These are phyloP conservation scores for Clonostachys rosea DNA, from an alignment of 2,329 filamentous ascomycete species.

Conservation along the genomic window DNA sequence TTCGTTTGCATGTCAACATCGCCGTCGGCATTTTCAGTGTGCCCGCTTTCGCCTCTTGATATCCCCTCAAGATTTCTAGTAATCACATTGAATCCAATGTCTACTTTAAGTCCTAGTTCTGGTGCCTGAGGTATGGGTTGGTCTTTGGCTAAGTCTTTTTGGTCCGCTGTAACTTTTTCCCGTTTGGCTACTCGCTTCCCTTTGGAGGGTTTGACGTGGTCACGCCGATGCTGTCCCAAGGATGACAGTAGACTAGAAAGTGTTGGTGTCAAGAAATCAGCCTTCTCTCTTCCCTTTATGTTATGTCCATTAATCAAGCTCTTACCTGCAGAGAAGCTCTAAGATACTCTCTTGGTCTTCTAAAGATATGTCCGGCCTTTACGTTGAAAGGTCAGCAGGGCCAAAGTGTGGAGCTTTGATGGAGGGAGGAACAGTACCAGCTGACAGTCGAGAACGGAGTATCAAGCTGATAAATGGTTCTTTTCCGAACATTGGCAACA, in stretches of 20 bases:
- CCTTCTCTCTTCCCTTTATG: neutral
- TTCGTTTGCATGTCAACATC: neutral
- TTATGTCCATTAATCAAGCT: neutral
- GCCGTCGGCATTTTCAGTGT: neutral
- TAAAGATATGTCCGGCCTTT: constrained; percentile 55
- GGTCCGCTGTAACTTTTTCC: constrained; percentile 22
- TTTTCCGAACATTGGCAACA: constrained; percentile 31
- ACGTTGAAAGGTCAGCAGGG: neutral
- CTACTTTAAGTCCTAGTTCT: constrained; percentile 50
- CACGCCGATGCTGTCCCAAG: constrained; percentile 55
- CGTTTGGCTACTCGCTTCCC: constrained; percentile 56
- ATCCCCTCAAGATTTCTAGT: constrained; percentile 51
- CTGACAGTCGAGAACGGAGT: constrained; percentile 56
- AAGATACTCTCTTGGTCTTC: constrained; percentile 60
- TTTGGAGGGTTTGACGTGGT: constrained; percentile 50
- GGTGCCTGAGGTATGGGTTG: constrained; percentile 27
- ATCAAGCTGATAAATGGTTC: constrained; percentile 59
- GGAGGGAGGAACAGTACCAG: constrained; percentile 42
- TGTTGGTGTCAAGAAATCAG: constrained; percentile 54
- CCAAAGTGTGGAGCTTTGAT: neutral
- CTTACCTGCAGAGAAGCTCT: constrained; percentile 63
- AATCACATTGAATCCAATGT: constrained; percentile 62
- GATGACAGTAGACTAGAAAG: too few species aligned
- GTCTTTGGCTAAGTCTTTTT: constrained; percentile 14
- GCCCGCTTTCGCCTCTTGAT: constrained; percentile 10